A percentile compares a stretch with the other conserved stretches of the same genome.
phyloP scores from a whole-genome alignment of 2,329 filamentous ascomycete species.

The Oidium heveae region DNA sequence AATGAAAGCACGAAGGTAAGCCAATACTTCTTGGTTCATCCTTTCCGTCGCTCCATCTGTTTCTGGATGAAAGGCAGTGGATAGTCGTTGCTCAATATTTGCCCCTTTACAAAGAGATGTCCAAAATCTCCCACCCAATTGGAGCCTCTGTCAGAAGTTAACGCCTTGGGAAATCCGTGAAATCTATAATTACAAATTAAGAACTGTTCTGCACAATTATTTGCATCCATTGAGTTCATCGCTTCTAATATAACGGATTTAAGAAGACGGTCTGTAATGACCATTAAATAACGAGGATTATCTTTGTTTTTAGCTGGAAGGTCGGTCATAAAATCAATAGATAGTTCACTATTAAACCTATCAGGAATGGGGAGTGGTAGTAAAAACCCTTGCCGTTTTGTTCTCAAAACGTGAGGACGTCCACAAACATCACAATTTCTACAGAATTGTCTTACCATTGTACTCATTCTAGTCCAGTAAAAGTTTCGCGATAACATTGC shows the following conservation, averaged over 20 bases:
- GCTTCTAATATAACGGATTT: too few species aligned
- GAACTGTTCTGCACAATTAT: background rate
- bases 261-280: background rate
- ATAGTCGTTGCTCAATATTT: too few species aligned
- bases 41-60: too few species aligned
- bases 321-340: background rate
- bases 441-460: background rate
- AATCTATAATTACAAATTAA: background rate
- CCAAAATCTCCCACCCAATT: background rate
- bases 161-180: background rate
- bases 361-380: background rate
- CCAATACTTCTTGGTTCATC: too few species aligned
- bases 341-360: background rate
- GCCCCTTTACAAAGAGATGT: too few species aligned
- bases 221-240: background rate
- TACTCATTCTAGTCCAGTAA: background rate
- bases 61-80: too few species aligned
- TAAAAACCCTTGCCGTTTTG: background rate
- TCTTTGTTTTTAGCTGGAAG: background rate
- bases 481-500: background rate
- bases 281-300: background rate
- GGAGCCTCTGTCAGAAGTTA: background rate
- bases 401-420: background rate
- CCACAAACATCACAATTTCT: background rate
- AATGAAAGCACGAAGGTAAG: too few species aligned